These are phyloP conservation scores for Podaxis sp. DNA, from an alignment of 768 basidiomycete genomes.

Conservation along the genomic window DNA sequence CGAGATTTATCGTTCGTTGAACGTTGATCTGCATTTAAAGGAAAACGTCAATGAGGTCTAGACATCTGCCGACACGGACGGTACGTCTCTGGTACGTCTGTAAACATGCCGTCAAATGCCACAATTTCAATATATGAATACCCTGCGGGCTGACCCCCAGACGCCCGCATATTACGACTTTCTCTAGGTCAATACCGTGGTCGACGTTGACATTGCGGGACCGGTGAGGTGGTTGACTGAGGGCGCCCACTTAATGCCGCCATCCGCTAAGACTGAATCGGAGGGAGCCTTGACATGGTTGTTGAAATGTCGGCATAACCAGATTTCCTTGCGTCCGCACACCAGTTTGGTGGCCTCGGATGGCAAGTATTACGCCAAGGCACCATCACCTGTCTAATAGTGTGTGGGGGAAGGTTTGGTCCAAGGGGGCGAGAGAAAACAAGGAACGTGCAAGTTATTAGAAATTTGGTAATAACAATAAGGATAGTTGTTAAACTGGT, in stretches of 20 bases:
- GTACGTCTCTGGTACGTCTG: not conserved
- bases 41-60: not conserved
- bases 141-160: not conserved
- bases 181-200: not conserved
- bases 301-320: too few relatives aligned
- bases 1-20: not conserved
- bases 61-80: not conserved
- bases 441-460: not conserved
- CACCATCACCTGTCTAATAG: not conserved
- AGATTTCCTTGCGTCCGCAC: too few relatives aligned
- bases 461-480: conserved; percentile 3
- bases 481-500: conserved; percentile 21
- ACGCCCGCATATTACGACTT: not conserved
- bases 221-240: too few relatives aligned
- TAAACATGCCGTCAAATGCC: not conserved
- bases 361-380: too few relatives aligned
- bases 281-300: too few relatives aligned
- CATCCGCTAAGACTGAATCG: not conserved
- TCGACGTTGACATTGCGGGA: not conserved
- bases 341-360: too few relatives aligned
- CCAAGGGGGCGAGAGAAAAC: not conserved
- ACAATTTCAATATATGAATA: not conserved
- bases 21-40: not conserved
- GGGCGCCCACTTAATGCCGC: not conserved
- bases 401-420: not conserved